phyloP scores from a whole-genome alignment of 768 basidiomycete genomes.

The Zangia roseola region DNA sequence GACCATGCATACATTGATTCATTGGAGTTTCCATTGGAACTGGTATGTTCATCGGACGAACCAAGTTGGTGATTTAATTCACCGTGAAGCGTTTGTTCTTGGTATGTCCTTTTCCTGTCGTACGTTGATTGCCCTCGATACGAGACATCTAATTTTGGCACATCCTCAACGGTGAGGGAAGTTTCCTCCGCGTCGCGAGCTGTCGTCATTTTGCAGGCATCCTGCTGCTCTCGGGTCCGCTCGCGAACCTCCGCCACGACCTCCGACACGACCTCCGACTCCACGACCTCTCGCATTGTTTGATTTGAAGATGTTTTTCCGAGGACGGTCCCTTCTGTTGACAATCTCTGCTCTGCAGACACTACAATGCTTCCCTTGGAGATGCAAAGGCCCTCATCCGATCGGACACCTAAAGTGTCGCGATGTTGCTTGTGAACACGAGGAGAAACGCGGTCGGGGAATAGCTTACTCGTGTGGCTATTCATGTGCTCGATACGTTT shows the following conservation, averaged over 20 bases:
- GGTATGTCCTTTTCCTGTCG: too few species aligned
- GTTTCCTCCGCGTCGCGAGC: too few species aligned
- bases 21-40: too few species aligned
- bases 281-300: not conserved
- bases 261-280: not conserved
- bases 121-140: too few species aligned
- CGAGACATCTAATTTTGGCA: too few species aligned
- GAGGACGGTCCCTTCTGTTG: not conserved
- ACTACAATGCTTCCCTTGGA: not conserved
- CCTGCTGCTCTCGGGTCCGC: not conserved
- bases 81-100: too few species aligned
- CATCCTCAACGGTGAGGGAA: too few species aligned
- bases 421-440: not conserved
- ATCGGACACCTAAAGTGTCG: not conserved
- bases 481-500: not conserved
- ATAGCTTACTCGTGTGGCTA: not conserved
- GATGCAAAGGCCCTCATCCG: not conserved
- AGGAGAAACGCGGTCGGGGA: not conserved
- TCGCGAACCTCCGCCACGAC: not conserved
- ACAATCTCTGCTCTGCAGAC: not conserved
- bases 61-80: too few species aligned
- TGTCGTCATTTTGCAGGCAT: not conserved
- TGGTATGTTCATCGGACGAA: too few species aligned
- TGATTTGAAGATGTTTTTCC: not conserved
- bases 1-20: too few species aligned